Evolutionary conservation across 169 alveolate species (phyloP), one percentile per base, ranked within the genome.

Genomic region (Plasmodium yoelii): DNA sequence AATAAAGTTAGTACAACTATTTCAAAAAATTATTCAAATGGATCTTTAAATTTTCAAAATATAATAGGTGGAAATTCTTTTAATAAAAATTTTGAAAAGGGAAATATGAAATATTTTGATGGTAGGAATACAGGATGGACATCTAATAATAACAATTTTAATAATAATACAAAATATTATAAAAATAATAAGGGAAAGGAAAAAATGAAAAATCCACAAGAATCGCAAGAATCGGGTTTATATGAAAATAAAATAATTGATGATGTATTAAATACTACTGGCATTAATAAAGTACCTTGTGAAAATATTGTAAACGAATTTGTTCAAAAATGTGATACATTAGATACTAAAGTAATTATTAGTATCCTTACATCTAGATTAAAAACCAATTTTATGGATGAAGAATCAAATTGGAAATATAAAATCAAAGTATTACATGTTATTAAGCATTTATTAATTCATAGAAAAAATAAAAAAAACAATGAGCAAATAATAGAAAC

Each of bases 1-100:
- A 80, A 80, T 46, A 64, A 67, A 65, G 90, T 80, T 9, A 80
- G 90, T 53, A 69, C 90, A 39, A 65, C 90, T 39, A 19, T 80
- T 7, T 26, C 82, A 8, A 80, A 65, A 60, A 80, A 80, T 80
- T 80, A 80, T 55, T 53, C 90, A 49, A 80, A 80, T n/a, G 90
- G 90, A 8, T 80, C 90, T 9, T 59, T 80, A 5, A 80, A 80
- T 59, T 34, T 80, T 28, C 90, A 80, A 39, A 80, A 56, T 26
- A 80, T 80, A 34, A 80, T 80, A 80, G 67, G 46, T 26, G 90
- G 90, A 15, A 64, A 67, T 57, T 65, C 90, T 5, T 80, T 80
- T 56, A 65, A 15, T 15, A 80, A 19, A 18, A 67, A 55, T 56
- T 42, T 51, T 13, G 82, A 80, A 44, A 65, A 70, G 12, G 56